A percentile compares a stretch with the other conserved stretches of the same genome.
Conservation (phyloP, 75 land plant species). For the Pseudotsuga menziesii region DNA sequence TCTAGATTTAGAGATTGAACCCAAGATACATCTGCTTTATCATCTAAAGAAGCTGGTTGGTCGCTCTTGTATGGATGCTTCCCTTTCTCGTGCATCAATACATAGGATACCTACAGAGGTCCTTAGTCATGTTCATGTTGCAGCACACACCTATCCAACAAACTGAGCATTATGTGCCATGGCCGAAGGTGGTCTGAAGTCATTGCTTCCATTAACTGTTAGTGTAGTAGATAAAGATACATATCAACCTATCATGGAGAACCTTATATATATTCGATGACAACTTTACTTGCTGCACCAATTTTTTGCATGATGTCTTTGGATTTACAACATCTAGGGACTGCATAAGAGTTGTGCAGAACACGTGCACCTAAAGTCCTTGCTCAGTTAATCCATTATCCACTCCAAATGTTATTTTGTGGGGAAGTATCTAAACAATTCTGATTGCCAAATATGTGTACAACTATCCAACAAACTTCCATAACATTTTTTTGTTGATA, state of each 20-base stretch:
- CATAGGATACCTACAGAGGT: slow-evolving; percentile 95
- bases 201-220: slow-evolving; percentile 78
- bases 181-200: slow-evolving; percentile 91
- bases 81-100: no score
- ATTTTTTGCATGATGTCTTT: slow-evolving; percentile 82
- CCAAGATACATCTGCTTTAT: no score
- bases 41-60: no score
- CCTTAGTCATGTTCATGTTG: slow-evolving; percentile 94
- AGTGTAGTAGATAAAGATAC: slow-evolving; percentile 61
- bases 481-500: no score
- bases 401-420: slow-evolving; percentile 48
- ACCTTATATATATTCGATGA: slow-evolving; percentile 35
- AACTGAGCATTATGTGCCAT: slow-evolving; percentile 95
- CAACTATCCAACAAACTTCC: no score
- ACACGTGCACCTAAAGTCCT: slow-evolving; percentile 85
- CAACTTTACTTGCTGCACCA: slow-evolving; percentile 67
- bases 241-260: slow-evolving; percentile 61
- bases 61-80: no score
- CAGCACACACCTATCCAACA: slow-evolving; percentile 60
- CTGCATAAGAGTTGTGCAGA: slow-evolving; percentile 79
- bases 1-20: no score
- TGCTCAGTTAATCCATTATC: slow-evolving; percentile 62
- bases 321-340: slow-evolving; percentile 77
- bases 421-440: no score
- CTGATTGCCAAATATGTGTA: no score